Evolutionary conservation across 495 filamentous ascomycete species (phyloP).

Genomic region (Umbilicaria muhlenbergii): DNA sequence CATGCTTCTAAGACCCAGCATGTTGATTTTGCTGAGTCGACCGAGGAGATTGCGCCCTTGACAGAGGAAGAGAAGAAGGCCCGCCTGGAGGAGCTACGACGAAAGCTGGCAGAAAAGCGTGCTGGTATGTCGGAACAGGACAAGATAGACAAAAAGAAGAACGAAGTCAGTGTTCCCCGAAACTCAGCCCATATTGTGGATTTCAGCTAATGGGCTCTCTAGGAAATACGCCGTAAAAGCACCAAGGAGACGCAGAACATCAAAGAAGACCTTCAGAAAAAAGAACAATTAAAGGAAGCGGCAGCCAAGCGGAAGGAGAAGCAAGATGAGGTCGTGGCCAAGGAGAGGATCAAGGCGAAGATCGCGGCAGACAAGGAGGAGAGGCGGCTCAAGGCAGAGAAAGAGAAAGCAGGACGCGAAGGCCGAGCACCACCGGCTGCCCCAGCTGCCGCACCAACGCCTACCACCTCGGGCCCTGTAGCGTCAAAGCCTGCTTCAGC

Average conservation of each 20-base stretch:
- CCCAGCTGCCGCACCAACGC: constrained; percentile 20
- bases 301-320: constrained; percentile 75
- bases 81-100: constrained; percentile 55
- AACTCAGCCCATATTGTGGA: background rate
- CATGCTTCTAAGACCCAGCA: constrained; percentile 84
- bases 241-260: constrained; percentile 62
- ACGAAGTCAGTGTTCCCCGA: constrained; percentile 44
- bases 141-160: constrained; percentile 71
- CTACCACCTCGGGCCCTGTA: constrained; percentile 25
- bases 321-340: constrained; percentile 69
- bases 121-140: constrained; percentile 55
- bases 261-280: constrained; percentile 71
- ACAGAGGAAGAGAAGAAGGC: constrained; percentile 84
- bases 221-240: constrained; percentile 78
- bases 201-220: constrained; percentile 1
- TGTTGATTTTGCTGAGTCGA: constrained; percentile 84
- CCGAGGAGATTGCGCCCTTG: constrained; percentile 75
- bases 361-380: constrained; percentile 86
- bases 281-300: constrained; percentile 82
- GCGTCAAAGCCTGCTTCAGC: constrained; percentile 41
- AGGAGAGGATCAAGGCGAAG: constrained; percentile 74
- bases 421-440: constrained; percentile 43
- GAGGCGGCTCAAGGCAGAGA: constrained; percentile 64
- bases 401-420: constrained; percentile 68
- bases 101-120: constrained; percentile 58